Conservation (phyloP, 768 basidiomycete species). For the Pulveroboletus sp. region DNA sequence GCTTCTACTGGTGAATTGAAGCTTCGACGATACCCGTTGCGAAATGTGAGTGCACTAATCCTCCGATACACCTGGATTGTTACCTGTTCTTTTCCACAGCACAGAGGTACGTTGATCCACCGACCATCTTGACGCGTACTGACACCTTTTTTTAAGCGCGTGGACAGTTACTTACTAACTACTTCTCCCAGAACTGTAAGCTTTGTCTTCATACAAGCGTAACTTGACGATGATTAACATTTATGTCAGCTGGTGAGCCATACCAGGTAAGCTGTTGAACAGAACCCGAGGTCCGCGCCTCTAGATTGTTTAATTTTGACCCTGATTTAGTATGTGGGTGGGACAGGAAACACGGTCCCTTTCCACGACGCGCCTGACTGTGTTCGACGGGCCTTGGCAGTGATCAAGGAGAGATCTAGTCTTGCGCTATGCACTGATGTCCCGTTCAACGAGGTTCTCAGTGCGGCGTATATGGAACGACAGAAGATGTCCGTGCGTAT, state of each 20-base stretch:
- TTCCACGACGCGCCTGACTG: conserved; percentile 57
- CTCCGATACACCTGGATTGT: conserved; percentile 1
- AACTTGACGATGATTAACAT: background rate
- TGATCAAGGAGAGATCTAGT: conserved; percentile 56
- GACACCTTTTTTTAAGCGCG: conserved; percentile 58
- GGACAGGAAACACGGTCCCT: conserved; percentile 69
- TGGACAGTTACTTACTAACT: conserved; percentile 70
- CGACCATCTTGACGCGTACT: conserved; percentile 1
- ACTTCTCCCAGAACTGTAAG: conserved; percentile 84
- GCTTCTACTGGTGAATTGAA: conserved; percentile 52
- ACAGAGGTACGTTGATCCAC: conserved; percentile 51
- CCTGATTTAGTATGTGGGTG: conserved; percentile 65
- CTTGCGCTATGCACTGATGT: conserved; percentile 40
- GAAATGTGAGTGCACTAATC: conserved; percentile 42
- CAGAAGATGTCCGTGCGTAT: conserved; percentile 76
- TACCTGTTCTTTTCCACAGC: conserved; percentile 39
- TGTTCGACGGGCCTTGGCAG: conserved; percentile 52
- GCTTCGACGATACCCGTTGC: conserved; percentile 72
- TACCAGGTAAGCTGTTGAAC: conserved; percentile 53
- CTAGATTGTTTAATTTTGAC: conserved; percentile 7
- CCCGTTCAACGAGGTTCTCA: conserved; percentile 75
- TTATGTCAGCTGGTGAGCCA: conserved; percentile 66
- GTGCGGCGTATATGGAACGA: conserved; percentile 81
- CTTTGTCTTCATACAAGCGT: conserved; percentile 1
- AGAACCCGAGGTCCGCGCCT: background rate